Conservation (phyloP, 1,139 yeast genomes). For the Trichomonascaceae sp. region DNA sequence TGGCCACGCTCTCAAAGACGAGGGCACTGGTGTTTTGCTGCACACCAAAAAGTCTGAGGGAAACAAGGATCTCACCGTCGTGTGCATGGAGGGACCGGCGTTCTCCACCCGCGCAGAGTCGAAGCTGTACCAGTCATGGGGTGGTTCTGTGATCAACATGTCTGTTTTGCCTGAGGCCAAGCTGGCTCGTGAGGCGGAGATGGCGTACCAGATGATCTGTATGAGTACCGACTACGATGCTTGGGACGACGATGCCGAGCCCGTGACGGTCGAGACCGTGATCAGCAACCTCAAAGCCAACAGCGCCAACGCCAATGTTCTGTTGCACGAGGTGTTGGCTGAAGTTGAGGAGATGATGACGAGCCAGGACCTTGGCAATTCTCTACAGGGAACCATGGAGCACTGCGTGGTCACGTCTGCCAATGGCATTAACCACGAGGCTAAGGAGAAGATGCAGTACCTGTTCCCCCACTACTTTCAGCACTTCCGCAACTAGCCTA, state of each 20-base stretch:
- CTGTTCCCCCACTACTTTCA: slow-evolving; percentile 71
- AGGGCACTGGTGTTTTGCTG: slow-evolving; percentile 28
- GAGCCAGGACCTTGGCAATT: slow-evolving; percentile 52
- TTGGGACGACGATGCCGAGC: slow-evolving; percentile 90
- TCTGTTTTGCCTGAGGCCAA: slow-evolving; percentile 92
- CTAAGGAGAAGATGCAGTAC: slow-evolving; percentile 68
- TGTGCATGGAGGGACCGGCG: slow-evolving; percentile 99
- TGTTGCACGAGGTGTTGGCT: slow-evolving; percentile 59
- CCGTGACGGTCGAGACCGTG: slow-evolving; percentile 94
- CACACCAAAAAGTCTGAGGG: slow-evolving; percentile 45
- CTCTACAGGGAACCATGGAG: slow-evolving; percentile 65
- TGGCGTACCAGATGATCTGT: slow-evolving; percentile 93
- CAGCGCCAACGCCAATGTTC: slow-evolving; percentile 67
- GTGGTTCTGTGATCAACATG: slow-evolving; percentile 94
- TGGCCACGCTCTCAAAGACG: slow-evolving; percentile 41
- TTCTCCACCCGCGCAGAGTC: slow-evolving; percentile 98
- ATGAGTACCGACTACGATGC: slow-evolving; percentile 99
- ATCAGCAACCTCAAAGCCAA: slow-evolving; percentile 84
- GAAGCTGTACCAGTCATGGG: slow-evolving; percentile 72
- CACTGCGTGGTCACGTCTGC: slow-evolving; percentile 69
- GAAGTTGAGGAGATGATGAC: slow-evolving; percentile 50
- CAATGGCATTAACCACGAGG: slow-evolving; percentile 58
- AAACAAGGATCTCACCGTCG: slow-evolving; percentile 60
- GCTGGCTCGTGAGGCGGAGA: slow-evolving; percentile 93
- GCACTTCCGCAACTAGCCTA: slow-evolving; percentile 1